Evolutionary conservation across 108 stramenopile genomes (phyloP).

Genomic region (Cyclotella choctawhatcheeana): DNA sequence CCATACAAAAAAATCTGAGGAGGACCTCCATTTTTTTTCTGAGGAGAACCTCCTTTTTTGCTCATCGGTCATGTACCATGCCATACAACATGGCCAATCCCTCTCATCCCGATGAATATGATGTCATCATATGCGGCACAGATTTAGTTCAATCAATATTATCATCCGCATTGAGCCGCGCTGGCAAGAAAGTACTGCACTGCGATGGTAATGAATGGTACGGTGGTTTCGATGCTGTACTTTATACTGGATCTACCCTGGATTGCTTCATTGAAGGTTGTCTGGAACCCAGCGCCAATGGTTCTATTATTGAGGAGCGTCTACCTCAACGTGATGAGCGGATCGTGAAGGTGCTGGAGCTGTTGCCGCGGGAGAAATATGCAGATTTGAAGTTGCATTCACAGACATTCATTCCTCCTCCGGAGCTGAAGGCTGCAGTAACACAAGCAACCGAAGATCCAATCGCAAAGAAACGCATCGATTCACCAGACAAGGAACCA

Average conservation of each 20-base stretch:
- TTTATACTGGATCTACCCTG: constrained; percentile 44
- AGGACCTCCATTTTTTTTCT: no score
- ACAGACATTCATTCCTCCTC: constrained; percentile 19
- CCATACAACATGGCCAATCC: not conserved
- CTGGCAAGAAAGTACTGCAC: constrained; percentile 75
- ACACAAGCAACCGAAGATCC: not conserved
- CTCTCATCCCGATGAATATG: constrained; percentile 51
- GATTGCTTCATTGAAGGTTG: constrained; percentile 46
- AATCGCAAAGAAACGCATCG: not conserved
- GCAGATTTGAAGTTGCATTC: constrained; percentile 40
- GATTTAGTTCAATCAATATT: constrained; percentile 78
- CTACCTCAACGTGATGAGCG: not conserved
- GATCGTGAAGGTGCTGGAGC: not conserved
- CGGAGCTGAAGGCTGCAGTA: not conserved
- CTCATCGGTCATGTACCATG: no score
- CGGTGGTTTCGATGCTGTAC: constrained; percentile 79
- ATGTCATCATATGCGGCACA: constrained; percentile 81
- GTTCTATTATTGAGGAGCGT: not conserved
- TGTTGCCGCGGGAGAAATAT: constrained; percentile 33
- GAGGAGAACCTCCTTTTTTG: no score
- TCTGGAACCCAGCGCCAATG: not conserved
- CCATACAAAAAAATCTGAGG: no score
- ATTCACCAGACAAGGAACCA: not conserved
- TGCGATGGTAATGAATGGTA: constrained; percentile 82
- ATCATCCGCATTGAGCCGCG: constrained; percentile 76